Percentiles rank a stretch among this genome's conserved stretches.
phyloP scores from a whole-genome alignment of 2,329 filamentous ascomycete species.

The Dactylellina sp. region DNA sequence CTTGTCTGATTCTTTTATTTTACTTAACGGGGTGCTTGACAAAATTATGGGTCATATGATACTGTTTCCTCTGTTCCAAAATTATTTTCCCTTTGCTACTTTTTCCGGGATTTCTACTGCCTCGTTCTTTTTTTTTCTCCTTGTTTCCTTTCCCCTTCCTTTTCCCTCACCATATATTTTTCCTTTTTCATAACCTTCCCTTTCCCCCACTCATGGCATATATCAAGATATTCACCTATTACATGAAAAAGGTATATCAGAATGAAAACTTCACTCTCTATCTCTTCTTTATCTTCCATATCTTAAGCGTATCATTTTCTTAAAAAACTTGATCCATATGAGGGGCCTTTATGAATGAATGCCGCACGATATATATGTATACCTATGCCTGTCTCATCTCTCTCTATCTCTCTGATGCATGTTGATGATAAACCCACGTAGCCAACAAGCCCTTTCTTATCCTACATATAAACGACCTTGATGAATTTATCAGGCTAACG shows the following conservation, averaged over 20 bases:
- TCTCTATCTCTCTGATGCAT: slow-evolving; percentile 6
- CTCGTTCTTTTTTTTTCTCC: slow-evolving; percentile 22
- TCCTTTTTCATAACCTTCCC: slow-evolving; percentile 26
- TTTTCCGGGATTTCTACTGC: slow-evolving; percentile 53
- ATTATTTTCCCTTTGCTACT: slow-evolving; percentile 49
- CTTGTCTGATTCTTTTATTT: slow-evolving; percentile 54
- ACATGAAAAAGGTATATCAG: slow-evolving; percentile 57
- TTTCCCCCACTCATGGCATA: slow-evolving; percentile 53
- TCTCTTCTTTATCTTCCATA: slow-evolving; percentile 30
- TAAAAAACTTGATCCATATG: slow-evolving; percentile 36
- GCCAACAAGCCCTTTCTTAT: slow-evolving; percentile 18
- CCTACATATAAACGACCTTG: background rate
- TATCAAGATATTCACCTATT: slow-evolving; percentile 53
- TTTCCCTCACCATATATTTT: slow-evolving; percentile 5
- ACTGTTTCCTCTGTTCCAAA: slow-evolving; percentile 53
- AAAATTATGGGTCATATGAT: slow-evolving; percentile 52
- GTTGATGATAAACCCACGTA: slow-evolving; percentile 46
- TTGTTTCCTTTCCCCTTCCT: slow-evolving; percentile 17
- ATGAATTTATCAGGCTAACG: slow-evolving; percentile 26
- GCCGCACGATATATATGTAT: slow-evolving; percentile 31
- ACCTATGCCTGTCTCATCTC: slow-evolving; percentile 7
- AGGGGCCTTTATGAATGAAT: slow-evolving; percentile 31
- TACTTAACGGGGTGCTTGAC: slow-evolving; percentile 49
- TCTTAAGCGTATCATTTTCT: slow-evolving; percentile 45
- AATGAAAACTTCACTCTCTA: slow-evolving; percentile 57